Base-by-base conservation (phyloP, 768 basidiomycete genomes). In the Mycena kentingensis region DNA sequence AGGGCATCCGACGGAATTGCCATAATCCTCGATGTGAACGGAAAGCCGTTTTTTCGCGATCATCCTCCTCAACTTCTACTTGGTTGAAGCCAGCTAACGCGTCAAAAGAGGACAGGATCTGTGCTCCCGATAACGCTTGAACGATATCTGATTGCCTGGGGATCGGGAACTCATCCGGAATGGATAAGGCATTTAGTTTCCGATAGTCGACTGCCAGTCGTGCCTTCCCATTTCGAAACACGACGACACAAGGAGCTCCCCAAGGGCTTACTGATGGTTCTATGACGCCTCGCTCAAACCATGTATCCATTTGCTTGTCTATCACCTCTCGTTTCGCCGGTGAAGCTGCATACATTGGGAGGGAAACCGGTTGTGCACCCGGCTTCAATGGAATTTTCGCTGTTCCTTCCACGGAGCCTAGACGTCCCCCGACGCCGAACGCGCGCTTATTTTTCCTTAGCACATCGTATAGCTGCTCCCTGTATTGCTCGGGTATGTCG, bases 41-140 rank as follows among this genome's bases (percentile, higher is more conserved):
- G 52, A 71, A 71, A 3, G 65, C 67, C 3, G 64, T 67, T 31
- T 66, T 66, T 29, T 65, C 51, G n/a, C n/a, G n/a, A n/a, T n/a
- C n/a, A n/a, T n/a, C n/a, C n/a, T n/a, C n/a, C n/a, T n/a, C n/a
- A n/a, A n/a, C 5, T 53, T 36, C 28, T 60, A 59, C 16, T 63
- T 53, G 2, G 42, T 36, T 2, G 31, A 51, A 69, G 70, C 0
- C 69, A n/a, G n/a, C n/a, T n/a, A n/a, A n/a, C n/a, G n/a, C n/a
- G n/a, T n/a, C n/a, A n/a, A n/a, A n/a, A n/a, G n/a, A n/a, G n/a
- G n/a, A n/a, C n/a, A n/a, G n/a, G n/a, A n/a, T n/a, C n/a, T n/a
- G n/a, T n/a, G n/a, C 66, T 38, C 67, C 67, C 3, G 54, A 28
- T 5, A 63, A 67, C 2, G 58, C 58, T 48, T 71, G 66, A 10